Evolutionary conservation across 2,329 filamentous ascomycete genomes (phyloP), one percentile per base, ranked within the genome.

Genomic region (Pseudocercospora fijiensis): DNA sequence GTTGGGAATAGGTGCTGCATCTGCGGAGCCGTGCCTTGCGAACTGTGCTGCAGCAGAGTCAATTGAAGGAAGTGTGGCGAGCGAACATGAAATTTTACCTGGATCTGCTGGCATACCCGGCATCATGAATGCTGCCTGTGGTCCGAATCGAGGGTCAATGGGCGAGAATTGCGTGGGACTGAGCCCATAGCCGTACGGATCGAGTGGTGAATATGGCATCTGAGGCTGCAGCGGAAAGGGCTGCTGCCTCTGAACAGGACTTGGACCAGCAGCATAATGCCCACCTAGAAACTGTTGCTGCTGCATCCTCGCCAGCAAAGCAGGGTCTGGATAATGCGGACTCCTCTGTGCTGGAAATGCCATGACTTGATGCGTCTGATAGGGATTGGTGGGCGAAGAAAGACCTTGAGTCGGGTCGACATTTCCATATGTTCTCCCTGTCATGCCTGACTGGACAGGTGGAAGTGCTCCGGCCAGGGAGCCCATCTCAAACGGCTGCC

Each of bases 1-100:
- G 20, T 72, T 74, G 2, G 74, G 73, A 9, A 76, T 70, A 2
- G 72, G 69, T 10, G 69, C 72, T 7, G 68, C 61, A 18, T 70
- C 68, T 18, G 47, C 66, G 8, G 72, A 70, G 10, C 49, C 57
- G 9, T 67, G 66, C 20, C 67, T 63, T 16, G 65, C 57, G 37
- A 62, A 73, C 49, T 72, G 66, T 27, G 59, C 71, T 72, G 57
- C 10, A 11, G 43, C 11, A 8, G 24, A 20, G 58, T 67, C 41
- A 66, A 58, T 51, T 4, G 24, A 22, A 27, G 28, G 16, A 30
- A 53, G 16, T n/a, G 26, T 28, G 5, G 11, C 26, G 11, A 28
- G 49, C 16, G 49, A 26, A 24, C 1, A 16, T 18, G 43, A 18
- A 10, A 24, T 26, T 24, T 18, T 69, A 68, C 69, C 45, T 11